phyloP scores from a whole-genome alignment of 768 basidiomycete species.

The Lentinula detonsa region DNA sequence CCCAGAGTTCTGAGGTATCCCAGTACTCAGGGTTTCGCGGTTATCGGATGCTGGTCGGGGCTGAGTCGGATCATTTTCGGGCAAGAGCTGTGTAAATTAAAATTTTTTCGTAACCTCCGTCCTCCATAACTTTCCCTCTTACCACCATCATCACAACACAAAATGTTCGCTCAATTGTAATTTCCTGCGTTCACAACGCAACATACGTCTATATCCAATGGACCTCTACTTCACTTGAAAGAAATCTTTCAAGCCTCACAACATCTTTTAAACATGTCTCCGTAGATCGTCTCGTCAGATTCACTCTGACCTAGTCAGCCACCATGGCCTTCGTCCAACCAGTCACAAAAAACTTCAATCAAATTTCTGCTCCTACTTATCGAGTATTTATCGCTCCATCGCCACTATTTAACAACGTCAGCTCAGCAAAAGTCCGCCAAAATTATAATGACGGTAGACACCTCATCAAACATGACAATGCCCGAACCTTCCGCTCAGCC shows the following conservation, averaged over 20 bases:
- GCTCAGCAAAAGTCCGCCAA: constrained; percentile 35
- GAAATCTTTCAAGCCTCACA: constrained; percentile 58
- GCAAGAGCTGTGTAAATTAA: neutral
- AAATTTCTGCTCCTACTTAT: constrained; percentile 27
- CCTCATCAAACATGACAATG: neutral
- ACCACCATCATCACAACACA: constrained; percentile 16
- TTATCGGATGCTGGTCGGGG: neutral
- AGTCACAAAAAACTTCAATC: constrained; percentile 43
- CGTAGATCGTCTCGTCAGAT: constrained; percentile 49
- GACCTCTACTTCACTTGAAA: constrained; percentile 19
- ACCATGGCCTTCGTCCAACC: constrained; percentile 74
- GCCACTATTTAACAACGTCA: constrained; percentile 68
- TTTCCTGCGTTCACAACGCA: constrained; percentile 33
- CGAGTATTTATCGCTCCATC: constrained; percentile 45
- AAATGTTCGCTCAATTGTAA: constrained; percentile 44
- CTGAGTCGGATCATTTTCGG: neutral
- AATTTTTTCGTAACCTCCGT: neutral
- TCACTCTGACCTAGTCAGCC: constrained; percentile 61
- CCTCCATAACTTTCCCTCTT: neutral
- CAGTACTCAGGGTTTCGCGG: neutral
- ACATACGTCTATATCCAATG: constrained; percentile 34
- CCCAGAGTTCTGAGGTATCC: too few relatives aligned
- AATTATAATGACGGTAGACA: neutral
- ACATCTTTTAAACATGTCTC: constrained; percentile 49
- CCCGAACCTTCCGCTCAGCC: constrained; percentile 7